A percentile compares a stretch with the other conserved stretches of the same genome.
These are phyloP conservation scores for Escovopsis sp. DNA, from an alignment of 2,329 filamentous ascomycete genomes.

Conservation along the genomic window DNA sequence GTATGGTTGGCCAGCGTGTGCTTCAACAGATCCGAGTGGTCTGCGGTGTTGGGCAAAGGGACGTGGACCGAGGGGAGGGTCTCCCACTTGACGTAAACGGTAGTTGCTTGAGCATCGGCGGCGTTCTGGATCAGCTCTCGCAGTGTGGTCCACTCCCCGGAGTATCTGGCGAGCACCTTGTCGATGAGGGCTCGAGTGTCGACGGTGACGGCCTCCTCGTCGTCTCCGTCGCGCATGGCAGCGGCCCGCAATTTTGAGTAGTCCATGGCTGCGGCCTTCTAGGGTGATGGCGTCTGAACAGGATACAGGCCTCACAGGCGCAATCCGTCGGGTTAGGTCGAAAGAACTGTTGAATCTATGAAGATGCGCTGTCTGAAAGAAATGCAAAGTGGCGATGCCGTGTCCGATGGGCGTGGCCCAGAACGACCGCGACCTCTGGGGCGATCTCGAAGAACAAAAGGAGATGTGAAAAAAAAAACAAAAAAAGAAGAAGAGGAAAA, in stretches of 20 bases:
- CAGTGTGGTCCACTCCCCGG: constrained; percentile 81
- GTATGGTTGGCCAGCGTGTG: constrained; percentile 79
- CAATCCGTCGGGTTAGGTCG: no score
- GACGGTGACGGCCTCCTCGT: constrained; percentile 95
- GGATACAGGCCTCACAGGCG: no score
- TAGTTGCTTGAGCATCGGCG: constrained; percentile 86
- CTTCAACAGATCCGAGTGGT: constrained; percentile 59
- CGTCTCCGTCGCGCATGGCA: constrained; percentile 70
- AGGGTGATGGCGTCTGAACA: not conserved
- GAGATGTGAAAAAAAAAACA: no score
- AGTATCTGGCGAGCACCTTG: constrained; percentile 92
- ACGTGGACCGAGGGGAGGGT: constrained; percentile 70
- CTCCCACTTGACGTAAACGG: constrained; percentile 83
- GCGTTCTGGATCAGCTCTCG: constrained; percentile 96
- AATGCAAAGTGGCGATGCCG: no score
- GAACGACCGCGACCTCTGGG: no score
- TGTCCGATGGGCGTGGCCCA: no score
- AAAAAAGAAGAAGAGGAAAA: no score
- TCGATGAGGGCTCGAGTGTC: constrained; percentile 95
- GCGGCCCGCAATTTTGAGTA: constrained; percentile 68
- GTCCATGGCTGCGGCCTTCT: constrained; percentile 37
- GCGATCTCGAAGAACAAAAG: no score
- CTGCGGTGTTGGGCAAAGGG: constrained; percentile 50
- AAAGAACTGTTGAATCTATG: no score
- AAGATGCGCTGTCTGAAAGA: no score